phyloP scores from a whole-genome alignment of 2,329 filamentous ascomycete genomes.

The Albophoma yamanashiensis region DNA sequence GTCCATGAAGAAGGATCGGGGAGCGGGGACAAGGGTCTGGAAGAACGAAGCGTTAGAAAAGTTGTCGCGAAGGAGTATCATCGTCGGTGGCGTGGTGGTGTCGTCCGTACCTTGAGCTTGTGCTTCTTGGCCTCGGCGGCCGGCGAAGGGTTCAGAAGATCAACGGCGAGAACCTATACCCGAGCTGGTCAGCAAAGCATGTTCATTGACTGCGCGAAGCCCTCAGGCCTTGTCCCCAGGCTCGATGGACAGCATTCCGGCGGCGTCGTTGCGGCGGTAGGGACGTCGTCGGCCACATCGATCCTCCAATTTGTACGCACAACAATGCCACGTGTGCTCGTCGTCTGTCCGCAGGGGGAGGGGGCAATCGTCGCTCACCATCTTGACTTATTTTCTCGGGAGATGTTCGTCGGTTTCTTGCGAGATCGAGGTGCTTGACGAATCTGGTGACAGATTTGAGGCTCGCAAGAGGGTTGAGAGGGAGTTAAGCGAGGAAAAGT shows the following conservation, averaged over 20 bases:
- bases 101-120: slow-evolving; percentile 89
- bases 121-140: slow-evolving; percentile 99
- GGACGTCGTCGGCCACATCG: slow-evolving; percentile 7
- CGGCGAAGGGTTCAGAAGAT: slow-evolving; percentile 98
- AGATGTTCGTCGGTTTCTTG: slow-evolving; percentile 30
- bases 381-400: slow-evolving; percentile 50
- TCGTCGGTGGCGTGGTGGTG: slow-evolving; percentile 6
- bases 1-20: slow-evolving; percentile 99
- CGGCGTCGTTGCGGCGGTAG: slow-evolving; percentile 5
- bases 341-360: slow-evolving; percentile 5
- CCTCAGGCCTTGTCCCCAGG: not conserved
- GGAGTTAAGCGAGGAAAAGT: slow-evolving; percentile 39
- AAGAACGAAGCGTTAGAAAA: slow-evolving; percentile 10
- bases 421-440: slow-evolving; percentile 38
- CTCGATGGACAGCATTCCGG: slow-evolving; percentile 9
- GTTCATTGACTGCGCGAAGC: not conserved
- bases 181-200: slow-evolving; percentile 34
- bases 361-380: slow-evolving; percentile 44
- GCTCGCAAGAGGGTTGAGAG: slow-evolving; percentile 37
- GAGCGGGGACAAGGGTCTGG: slow-evolving; percentile 85
- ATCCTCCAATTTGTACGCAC: not conserved
- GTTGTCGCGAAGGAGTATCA: not conserved
- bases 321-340: slow-evolving; percentile 8
- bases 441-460: slow-evolving; percentile 46
- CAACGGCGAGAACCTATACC: slow-evolving; percentile 94